These are phyloP conservation scores for Hyphopichia burtonii DNA, from an alignment of 1,139 yeast species.

Conservation along the genomic window DNA sequence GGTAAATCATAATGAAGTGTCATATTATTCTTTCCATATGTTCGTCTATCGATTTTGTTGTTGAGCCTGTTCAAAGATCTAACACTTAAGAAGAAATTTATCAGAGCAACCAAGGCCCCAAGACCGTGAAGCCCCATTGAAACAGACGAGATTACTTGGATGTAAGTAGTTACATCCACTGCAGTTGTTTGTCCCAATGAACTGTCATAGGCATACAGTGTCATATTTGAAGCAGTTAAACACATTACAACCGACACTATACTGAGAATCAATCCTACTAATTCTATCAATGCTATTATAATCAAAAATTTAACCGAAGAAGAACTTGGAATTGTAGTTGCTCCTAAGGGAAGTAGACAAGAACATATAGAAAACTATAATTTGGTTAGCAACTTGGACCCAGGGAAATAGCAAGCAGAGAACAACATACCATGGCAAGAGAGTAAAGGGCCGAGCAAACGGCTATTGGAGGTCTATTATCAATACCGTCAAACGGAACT, in stretches of 20 bases:
- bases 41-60: conserved; percentile 19
- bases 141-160: conserved; percentile 15
- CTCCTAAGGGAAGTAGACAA: conserved; percentile 19
- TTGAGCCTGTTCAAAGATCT: conserved; percentile 15
- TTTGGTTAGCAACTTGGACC: neutral
- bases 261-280: conserved; percentile 18
- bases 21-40: conserved; percentile 3
- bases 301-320: conserved; percentile 14
- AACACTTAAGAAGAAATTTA: conserved; percentile 5
- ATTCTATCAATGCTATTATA: conserved; percentile 16
- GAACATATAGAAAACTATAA: conserved; percentile 24
- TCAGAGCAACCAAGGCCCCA: conserved; percentile 9
- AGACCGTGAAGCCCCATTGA: conserved; percentile 12
- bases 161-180: conserved; percentile 27
- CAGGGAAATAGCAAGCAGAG: no score
- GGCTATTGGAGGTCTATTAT: conserved; percentile 35
- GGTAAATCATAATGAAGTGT: neutral
- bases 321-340: conserved; percentile 18
- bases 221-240: conserved; percentile 28
- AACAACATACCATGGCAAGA: conserved; percentile 26
- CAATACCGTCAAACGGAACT: conserved; percentile 44
- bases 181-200: conserved; percentile 9
- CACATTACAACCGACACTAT: conserved; percentile 19
- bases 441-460: conserved; percentile 27
- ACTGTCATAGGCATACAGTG: conserved; percentile 22